Evolutionary conservation across 345 rosid genomes (phyloP).

Genomic region (Aquilaria yunnanensis): DNA sequence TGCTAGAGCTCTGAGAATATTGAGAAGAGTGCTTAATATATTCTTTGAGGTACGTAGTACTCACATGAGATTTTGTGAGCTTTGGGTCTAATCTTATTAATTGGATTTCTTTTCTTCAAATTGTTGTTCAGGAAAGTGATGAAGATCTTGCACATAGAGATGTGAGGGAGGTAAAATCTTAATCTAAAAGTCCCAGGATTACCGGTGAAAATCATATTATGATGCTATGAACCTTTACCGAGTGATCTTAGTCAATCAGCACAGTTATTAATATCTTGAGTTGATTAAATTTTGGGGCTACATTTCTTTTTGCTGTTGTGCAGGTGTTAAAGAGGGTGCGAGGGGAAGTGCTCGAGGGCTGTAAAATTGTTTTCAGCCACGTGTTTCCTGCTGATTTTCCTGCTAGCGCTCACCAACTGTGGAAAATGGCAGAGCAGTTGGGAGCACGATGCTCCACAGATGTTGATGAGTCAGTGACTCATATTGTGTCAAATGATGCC

Average conservation of each 20-base stretch:
- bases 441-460: conserved; percentile 29
- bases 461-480: conserved; percentile 33
- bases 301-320: not conserved
- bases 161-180: conserved; percentile 51
- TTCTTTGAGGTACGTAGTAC: conserved; percentile 50
- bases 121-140: conserved; percentile 29
- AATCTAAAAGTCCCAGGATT: not conserved
- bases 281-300: too few relatives aligned
- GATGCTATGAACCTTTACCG: too few relatives aligned
- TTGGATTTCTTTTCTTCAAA: too few relatives aligned
- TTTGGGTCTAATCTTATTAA: too few relatives aligned
- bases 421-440: conserved; percentile 16
- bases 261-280: too few relatives aligned
- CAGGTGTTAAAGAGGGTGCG: conserved; percentile 52
- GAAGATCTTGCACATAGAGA: conserved; percentile 47
- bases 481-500: conserved; percentile 28
- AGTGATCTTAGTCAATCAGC: too few relatives aligned
- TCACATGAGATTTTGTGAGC: too few relatives aligned
- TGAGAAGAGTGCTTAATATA: conserved; percentile 43
- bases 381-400: conserved; percentile 60
- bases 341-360: conserved; percentile 54
- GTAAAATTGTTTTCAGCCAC: conserved; percentile 69
- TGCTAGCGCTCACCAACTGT: conserved; percentile 41
- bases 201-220: too few relatives aligned
- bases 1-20: conserved; percentile 58